phyloP scores from a whole-genome alignment of 108 stramenopile genomes.

The Parietichytrium sp. region DNA sequence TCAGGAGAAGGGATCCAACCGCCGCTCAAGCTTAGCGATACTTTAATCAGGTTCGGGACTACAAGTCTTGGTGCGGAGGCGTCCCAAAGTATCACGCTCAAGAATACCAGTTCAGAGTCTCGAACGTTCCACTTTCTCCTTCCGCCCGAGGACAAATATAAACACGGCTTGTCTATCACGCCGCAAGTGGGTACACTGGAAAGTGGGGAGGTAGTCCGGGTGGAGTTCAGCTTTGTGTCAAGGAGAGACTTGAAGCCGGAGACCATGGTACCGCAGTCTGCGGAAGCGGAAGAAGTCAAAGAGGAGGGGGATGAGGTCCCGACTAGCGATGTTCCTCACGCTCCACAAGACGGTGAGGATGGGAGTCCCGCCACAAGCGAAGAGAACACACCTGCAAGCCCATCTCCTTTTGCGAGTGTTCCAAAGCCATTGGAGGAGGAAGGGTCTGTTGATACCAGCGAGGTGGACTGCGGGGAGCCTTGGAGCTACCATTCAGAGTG shows the following conservation, averaged over 20 bases:
- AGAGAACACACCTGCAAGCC: neutral
- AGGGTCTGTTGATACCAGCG: neutral
- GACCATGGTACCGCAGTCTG: neutral
- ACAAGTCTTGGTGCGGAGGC: constrained; percentile 44
- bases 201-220: constrained; percentile 39
- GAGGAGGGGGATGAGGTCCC: constrained; percentile 37
- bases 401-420: no score
- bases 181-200: constrained; percentile 43
- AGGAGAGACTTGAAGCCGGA: no score
- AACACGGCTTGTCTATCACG: constrained; percentile 41
- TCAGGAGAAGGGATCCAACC: constrained; percentile 53
- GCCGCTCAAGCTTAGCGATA: constrained; percentile 50
- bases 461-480: constrained; percentile 38
- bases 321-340: neutral
- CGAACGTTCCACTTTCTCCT: constrained; percentile 45
- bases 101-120: neutral
- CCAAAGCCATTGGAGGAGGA: neutral
- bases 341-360: neutral
- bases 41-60: constrained; percentile 47
- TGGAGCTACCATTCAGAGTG: constrained; percentile 51
- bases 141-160: constrained; percentile 38
- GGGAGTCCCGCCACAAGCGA: neutral
- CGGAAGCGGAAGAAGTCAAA: neutral
- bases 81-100: neutral
- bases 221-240: constrained; percentile 50